phyloP scores from a whole-genome alignment of 345 rosid genomes.

The Salix brachista region DNA sequence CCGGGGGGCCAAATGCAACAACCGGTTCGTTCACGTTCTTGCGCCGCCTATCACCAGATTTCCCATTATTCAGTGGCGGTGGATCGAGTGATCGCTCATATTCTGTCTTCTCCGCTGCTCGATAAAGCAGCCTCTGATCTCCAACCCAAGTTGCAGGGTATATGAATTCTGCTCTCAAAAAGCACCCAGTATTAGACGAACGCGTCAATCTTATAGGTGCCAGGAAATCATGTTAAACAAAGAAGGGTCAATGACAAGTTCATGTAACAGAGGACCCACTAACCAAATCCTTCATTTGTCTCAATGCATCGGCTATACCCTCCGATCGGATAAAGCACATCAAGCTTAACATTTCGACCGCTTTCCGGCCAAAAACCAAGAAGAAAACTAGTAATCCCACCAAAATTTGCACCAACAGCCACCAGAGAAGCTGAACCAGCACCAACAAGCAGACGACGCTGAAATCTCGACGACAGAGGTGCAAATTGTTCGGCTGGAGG shows the following conservation, averaged over 20 bases:
- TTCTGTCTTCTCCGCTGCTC: slow-evolving; percentile 66
- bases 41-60: slow-evolving; percentile 29
- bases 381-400: slow-evolving; percentile 68
- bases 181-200: not conserved
- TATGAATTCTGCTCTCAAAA: slow-evolving; percentile 54
- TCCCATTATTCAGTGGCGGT: slow-evolving; percentile 44
- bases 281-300: slow-evolving; percentile 74
- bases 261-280: slow-evolving; percentile 29
- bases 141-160: slow-evolving; percentile 80
- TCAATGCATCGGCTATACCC: slow-evolving; percentile 79
- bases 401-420: slow-evolving; percentile 81
- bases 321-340: slow-evolving; percentile 65
- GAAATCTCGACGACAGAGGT: slow-evolving; percentile 57
- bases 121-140: slow-evolving; percentile 67
- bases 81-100: slow-evolving; percentile 66
- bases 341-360: slow-evolving; percentile 67
- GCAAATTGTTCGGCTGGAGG: slow-evolving; percentile 60
- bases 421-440: slow-evolving; percentile 67
- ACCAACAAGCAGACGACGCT: slow-evolving; percentile 61
- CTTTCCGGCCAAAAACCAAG: slow-evolving; percentile 65
- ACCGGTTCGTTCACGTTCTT: slow-evolving; percentile 61
- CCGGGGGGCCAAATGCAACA: slow-evolving; percentile 85
- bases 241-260: not conserved
- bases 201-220: not conserved
- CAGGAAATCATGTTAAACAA: not conserved